phyloP scores from a whole-genome alignment of 2,329 filamentous ascomycete genomes.

The Leptodontidium sp. region DNA sequence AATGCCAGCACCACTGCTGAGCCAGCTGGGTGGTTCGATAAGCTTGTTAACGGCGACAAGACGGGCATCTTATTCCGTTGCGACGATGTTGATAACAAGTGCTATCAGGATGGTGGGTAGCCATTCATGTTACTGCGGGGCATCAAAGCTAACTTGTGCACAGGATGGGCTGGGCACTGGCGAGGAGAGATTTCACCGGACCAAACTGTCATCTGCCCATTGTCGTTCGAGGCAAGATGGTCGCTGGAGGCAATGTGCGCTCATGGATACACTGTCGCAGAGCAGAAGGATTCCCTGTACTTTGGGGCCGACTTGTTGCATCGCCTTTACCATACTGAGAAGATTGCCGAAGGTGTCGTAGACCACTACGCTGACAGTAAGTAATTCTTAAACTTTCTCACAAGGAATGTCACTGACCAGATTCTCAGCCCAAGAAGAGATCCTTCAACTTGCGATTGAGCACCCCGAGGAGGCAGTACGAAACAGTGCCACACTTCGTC shows the following conservation, averaged over 20 bases:
- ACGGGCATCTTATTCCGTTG: constrained; percentile 68
- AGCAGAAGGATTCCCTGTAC: constrained; percentile 64
- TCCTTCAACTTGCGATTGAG: constrained; percentile 18
- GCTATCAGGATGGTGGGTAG: constrained; percentile 55
- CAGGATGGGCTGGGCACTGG: constrained; percentile 74
- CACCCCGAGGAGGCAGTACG: constrained; percentile 49
- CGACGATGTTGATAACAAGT: constrained; percentile 74
- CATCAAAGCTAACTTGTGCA: not conserved
- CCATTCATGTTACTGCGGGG: not conserved
- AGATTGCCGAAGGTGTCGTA: constrained; percentile 65
- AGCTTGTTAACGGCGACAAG: constrained; percentile 65
- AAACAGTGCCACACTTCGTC: constrained; percentile 71
- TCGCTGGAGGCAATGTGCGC: constrained; percentile 67
- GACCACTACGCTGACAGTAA: constrained; percentile 67
- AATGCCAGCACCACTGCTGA: constrained; percentile 60
- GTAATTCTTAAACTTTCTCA: constrained; percentile 55
- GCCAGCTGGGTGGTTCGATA: constrained; percentile 69
- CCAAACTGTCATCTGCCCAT: constrained; percentile 74
- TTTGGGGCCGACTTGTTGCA: constrained; percentile 74
- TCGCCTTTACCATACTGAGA: constrained; percentile 69
- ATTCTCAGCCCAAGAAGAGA: constrained; percentile 46
- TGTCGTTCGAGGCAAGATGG: constrained; percentile 65
- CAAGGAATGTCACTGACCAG: constrained; percentile 56
- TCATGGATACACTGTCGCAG: constrained; percentile 68
- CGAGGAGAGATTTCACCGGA: constrained; percentile 69